Evolutionary conservation across 768 basidiomycete species (phyloP), one percentile per base, ranked within the genome.

Genomic region (Lactarius indigo): DNA sequence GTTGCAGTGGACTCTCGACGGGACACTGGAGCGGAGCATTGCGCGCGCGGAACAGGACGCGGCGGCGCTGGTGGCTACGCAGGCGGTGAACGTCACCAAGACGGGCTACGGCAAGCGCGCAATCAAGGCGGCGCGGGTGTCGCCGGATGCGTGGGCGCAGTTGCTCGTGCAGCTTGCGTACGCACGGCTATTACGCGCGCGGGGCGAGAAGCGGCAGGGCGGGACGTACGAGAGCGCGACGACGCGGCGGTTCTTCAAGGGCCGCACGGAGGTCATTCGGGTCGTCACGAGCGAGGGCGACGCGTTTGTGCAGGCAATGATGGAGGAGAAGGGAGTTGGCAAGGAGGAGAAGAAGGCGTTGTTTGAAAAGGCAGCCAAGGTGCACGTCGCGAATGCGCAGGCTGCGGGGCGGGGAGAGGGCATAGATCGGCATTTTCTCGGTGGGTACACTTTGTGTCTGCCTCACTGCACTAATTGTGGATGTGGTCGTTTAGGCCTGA

Each of bases 211-310:
- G 79, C 76, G 86, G 68, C 79, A 79, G 33, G 94, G 91, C 3
- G 92, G 85, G 5, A 94, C 94, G n/a, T 98, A 98, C 74, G 96
- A 98, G 78, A 90, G 93, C 64, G 94, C 94, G 39, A 88, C 91
- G 68, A 95, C 94, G n/a, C 83, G 96, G 37, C 86, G 84, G 75
- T 97, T 91, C 77, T 83, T 84, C 77, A 91, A 94, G 73, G 96
- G 96, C 17, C 84, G 96, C 57, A 98, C 96, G 30, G 96, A 98
- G 78, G 89, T 92, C n/a, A 93, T 98, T 65, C 83, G 96, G 6
- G 88, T 93, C 59, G 89, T 94, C 17, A 88, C 85, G 15, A 80
- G 79, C 56, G 90, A 96, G 76, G 84, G 86, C 39, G 91, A 92
- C 72, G 84, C 82, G 15, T 98, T 90, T 83, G 87, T 86, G n/a